A percentile compares a stretch with the other conserved stretches of the same genome.
Evolutionary conservation across 805 yeast species (phyloP).

Genomic region (Candida qinlingensis): DNA sequence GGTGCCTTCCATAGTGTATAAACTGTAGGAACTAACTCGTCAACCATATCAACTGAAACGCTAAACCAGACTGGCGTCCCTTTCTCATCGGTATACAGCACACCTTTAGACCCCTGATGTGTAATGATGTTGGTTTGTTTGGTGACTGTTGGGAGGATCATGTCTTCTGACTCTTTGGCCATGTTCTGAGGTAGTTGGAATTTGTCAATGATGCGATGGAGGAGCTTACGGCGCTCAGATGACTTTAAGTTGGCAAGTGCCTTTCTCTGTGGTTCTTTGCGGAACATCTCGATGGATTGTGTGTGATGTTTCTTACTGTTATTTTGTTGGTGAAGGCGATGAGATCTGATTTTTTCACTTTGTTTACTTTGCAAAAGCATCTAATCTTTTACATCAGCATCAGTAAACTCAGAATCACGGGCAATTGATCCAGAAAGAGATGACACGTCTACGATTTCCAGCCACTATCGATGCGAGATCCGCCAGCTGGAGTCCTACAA

Average conservation of each 20-base stretch:
- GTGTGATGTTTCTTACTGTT: background rate
- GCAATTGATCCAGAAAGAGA: background rate
- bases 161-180: conserved; percentile 19
- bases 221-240: conserved; percentile 64
- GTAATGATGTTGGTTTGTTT: conserved; percentile 63
- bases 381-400: background rate
- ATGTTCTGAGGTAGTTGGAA: conserved; percentile 35
- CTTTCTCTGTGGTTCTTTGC: conserved; percentile 46
- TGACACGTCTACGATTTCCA: conserved; percentile 5
- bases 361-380: conserved; percentile 1
- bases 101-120: conserved; percentile 47
- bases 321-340: background rate
- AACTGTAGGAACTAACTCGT: conserved; percentile 57
- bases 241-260: conserved; percentile 75
- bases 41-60: conserved; percentile 38
- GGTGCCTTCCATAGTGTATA: conserved; percentile 71
- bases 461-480: conserved; percentile 1
- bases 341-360: background rate
- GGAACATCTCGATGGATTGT: conserved; percentile 39
- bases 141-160: conserved; percentile 25
- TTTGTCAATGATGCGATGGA: conserved; percentile 35
- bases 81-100: conserved; percentile 56
- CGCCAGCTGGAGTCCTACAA: conserved; percentile 42
- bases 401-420: background rate
- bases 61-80: conserved; percentile 73